A percentile compares a stretch with the other conserved stretches of the same genome.
Conservation (phyloP, 257 asterid species). For the Petunia axillaris region DNA sequence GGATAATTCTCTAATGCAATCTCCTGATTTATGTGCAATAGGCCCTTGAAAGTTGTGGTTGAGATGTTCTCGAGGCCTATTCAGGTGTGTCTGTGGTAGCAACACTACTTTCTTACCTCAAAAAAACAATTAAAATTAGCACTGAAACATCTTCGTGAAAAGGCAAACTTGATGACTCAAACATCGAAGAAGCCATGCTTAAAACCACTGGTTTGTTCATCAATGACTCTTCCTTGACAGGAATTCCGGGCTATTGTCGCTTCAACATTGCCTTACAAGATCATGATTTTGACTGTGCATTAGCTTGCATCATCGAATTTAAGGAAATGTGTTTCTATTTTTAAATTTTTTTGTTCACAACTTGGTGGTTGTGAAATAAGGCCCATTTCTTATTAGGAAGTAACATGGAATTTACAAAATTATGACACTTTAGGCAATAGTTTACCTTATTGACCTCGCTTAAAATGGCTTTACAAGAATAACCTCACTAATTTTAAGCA, state of each 20-base stretch:
- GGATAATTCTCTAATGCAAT: constrained; percentile 3
- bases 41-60: constrained; percentile 75
- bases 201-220: constrained; percentile 82
- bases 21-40: constrained; percentile 37
- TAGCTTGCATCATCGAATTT: constrained; percentile 74
- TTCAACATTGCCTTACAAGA: constrained; percentile 85
- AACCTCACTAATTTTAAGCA: too few species aligned
- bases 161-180: constrained; percentile 70
- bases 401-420: too few species aligned
- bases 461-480: too few species aligned
- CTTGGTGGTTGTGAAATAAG: constrained; percentile 48
- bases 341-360: constrained; percentile 38
- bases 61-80: constrained; percentile 86
- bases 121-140: constrained; percentile 57
- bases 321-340: constrained; percentile 38
- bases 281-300: constrained; percentile 67
- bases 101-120: constrained; percentile 73
- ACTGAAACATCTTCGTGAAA: constrained; percentile 38
- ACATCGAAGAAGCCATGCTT: constrained; percentile 80
- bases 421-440: too few species aligned
- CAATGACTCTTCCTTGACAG: constrained; percentile 88
- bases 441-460: too few species aligned
- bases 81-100: constrained; percentile 81
- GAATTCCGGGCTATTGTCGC: constrained; percentile 91
- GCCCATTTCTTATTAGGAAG: constrained; percentile 9